A percentile compares a stretch with the other conserved stretches of the same genome.
These are phyloP conservation scores for Gryganskiella cystojenkinii DNA, from an alignment of 192 early-diverging fungal genomes.

Conservation along the genomic window DNA sequence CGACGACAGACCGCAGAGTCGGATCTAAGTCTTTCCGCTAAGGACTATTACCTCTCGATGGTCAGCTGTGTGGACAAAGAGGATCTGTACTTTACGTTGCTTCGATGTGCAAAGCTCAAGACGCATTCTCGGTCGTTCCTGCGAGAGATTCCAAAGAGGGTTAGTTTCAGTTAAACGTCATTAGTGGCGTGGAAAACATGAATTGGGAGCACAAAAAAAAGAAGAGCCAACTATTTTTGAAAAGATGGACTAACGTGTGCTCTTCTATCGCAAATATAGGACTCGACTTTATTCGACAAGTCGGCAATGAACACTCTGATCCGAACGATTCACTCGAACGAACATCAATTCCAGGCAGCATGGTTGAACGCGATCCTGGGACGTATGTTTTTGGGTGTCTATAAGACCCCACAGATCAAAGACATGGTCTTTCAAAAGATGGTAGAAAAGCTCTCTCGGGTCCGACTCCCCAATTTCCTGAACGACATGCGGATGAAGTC, in stretches of 20 bases:
- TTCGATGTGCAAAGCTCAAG: conserved; percentile 71
- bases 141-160: conserved; percentile 45
- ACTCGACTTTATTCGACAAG: conserved; percentile 56
- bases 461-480: conserved; percentile 75
- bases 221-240: too few relatives aligned
- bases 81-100: conserved; percentile 89
- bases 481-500: conserved; percentile 83
- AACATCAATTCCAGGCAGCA: conserved; percentile 59
- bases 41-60: conserved; percentile 64
- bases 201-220: neutral
- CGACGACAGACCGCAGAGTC: conserved; percentile 22
- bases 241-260: too few relatives aligned
- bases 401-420: conserved; percentile 69
- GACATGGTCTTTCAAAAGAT: conserved; percentile 71
- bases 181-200: too few relatives aligned
- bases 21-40: conserved; percentile 11
- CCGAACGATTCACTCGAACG: conserved; percentile 63
- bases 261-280: conserved; percentile 10
- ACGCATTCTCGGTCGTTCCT: conserved; percentile 27
- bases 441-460: conserved; percentile 69
- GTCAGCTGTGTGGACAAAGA: conserved; percentile 82
- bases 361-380: conserved; percentile 92
- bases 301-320: conserved; percentile 57
- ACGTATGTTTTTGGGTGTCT: conserved; percentile 77
- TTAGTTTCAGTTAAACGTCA: conserved; percentile 11